Base-by-base conservation (phyloP, 345 rosid genomes). In the Sapria himalayana region DNA sequence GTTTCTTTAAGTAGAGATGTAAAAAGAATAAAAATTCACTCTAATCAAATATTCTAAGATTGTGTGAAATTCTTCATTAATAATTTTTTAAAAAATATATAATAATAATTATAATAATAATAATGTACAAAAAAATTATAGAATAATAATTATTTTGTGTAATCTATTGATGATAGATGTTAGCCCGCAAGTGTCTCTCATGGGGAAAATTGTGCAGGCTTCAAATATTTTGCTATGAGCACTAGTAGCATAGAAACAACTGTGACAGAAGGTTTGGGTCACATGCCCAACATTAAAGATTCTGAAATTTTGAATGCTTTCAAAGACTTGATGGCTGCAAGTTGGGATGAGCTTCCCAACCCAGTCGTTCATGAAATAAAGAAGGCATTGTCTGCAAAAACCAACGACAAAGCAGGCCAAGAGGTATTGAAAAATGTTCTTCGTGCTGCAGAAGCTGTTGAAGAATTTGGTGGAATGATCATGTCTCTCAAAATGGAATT, bases 401-500 rank as follows among this genome's bases (percentile, higher is more conserved):
- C 72, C 0, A 75, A 76, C 44, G 94, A 89, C 49, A 64, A 76
- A 58, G 59, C 68, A 41, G 91, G 80, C 37, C 81, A 76, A 61
- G 98, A 82, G 57, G 54, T 54, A 22, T 50, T 89, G 61, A 59
- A 34, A 37, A 89, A 65, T 43, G 78, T 76, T 49, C 69, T 74
- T 31, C 48, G 77, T 25, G 72, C 98, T 29, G 94, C 91, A 43
- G 91, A 82, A 62, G 98, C 94, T 7, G 91, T 67, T 25, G 91
- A 89, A 57, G 85, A 82, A 46, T 82, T 89, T 35, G 51, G 68
- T 38, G 93, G 85, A 35, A 62, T 69, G 49, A 61, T 89, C 23
- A 73, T 64, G 14, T 62, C 78, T 43, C 29, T 89, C 4, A 78
- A 79, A 54, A 72, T 82, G 91, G 94, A 78, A 46, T 66, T 89